Base-by-base conservation (phyloP, 768 basidiomycete species). In the Mrakia gelida region DNA sequence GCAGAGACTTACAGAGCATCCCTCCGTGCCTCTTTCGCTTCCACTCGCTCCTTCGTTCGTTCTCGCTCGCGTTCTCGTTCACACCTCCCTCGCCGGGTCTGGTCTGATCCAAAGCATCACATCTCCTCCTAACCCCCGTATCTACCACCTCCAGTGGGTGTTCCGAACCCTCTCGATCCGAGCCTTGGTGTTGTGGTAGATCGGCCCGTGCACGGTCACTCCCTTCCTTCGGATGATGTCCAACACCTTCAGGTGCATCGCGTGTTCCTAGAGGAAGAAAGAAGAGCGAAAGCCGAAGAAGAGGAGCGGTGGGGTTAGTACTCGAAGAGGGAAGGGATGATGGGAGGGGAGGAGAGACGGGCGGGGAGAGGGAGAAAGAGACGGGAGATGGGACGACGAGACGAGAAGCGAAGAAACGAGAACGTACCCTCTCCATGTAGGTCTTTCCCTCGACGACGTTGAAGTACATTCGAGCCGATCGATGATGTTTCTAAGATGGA, bases 391-490 rank as follows among this genome's bases (percentile, higher is more conserved):
- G 23, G 38, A 15, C 26, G 26, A 26, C n/a, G n/a, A n/a, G n/a
- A n/a, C n/a, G n/a, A n/a, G n/a, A n/a, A n/a, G n/a, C n/a, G n/a
- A n/a, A n/a, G n/a, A 26, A 71, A 32, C 15, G 38, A 43, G 23
- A 28, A 71, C 68, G 45, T 34, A 71, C 70, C 41, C 70, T 56
- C 38, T 73, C 73, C 73, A 41, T 41, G 38, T 59, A 34, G 3
- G 92, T 92, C 86, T 91, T 91, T 7, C 94, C 94, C 82, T 93
- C 92, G 81, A 89, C 90, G 80, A 97, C 84, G 9, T 93, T 83
- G 52, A 96, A 91, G 81, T 88, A 88, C 82, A 97, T 82, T 67
- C 90, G 89, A 15, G 95, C 89, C 78, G 90, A 89, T 0, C 90
- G 91, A 83, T 92, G 93, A 18, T 88, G 87, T 71, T 91, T 90